Evolutionary conservation across 2,329 filamentous ascomycete genomes (phyloP), one percentile per base, ranked within the genome.

Genomic region (Cryphonectria parasitica): DNA sequence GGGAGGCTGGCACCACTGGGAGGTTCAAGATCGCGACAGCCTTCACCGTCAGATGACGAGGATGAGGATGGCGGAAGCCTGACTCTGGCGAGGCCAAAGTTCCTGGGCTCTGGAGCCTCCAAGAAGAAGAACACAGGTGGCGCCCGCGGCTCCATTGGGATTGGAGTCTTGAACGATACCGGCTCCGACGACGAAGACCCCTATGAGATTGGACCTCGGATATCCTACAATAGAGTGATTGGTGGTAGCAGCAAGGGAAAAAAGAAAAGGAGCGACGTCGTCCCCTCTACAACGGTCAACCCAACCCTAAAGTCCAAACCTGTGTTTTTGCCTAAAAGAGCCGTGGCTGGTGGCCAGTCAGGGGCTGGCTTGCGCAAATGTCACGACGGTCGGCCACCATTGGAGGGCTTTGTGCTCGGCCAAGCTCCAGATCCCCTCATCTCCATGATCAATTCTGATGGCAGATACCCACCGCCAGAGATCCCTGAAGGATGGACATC

Each of bases 111-210:
- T 17, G 62, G 75, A 39, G 36, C 73, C 15, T 62, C 68, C 3
- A 73, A 75, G 2, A 70, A 74, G 3, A 88, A 89, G 69, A 91
- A 90, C 76, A 81, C 79, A 76, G 83, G 83, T 70, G 82, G 77
- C 71, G 78, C 76, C 1, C 86, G 86, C 67, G 89, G 91, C 2
- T 93, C 92, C 0, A 93, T 98, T 74, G 95, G 95, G 0, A 91
- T 97, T 19, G 95, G 95, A 0, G 86, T 98, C 1, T 82, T 98
- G 62, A 98, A 98, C 76, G 95, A 98, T 75, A 96, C 91, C 28
- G 95, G 94, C 15, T 98, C 95, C 5, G 96, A 98, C 75, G 95
- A 98, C 62, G 96, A 98, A 76, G 95, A 98, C 76, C 92, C 94
- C 0, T 98, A 97, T 78, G 92, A 95, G 70, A 91, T 98, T 67